Base-by-base conservation (phyloP, 495 filamentous ascomycete genomes). In the Cercophora newfieldiana region DNA sequence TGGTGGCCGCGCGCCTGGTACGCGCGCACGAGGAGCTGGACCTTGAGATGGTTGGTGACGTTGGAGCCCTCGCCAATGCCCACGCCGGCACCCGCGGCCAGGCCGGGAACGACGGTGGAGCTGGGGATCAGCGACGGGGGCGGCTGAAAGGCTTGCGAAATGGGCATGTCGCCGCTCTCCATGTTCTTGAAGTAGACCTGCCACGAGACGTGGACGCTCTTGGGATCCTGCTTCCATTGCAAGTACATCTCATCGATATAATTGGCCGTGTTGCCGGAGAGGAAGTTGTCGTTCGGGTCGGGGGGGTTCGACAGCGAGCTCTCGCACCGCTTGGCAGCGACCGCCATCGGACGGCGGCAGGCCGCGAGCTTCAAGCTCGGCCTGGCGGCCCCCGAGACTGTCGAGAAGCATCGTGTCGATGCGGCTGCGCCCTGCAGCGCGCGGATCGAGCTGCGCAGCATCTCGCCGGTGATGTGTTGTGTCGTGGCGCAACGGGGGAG, bases 201-300 rank as follows among this genome's bases (percentile, higher is more conserved):
- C 95, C 95, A 99, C 76, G 95, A 99, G 72, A 97, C 84, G 80
- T 99, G 95, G 51, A 99, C 95, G 78, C 91, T 96, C 69, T 87
- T 85, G 21, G 96, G 93, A 72, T 99, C 92, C 66, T 90, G 84
- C 82, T 94, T 97, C 95, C 95, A 99, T 71, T 91, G 87, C 79
- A 99, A 79, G 79, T 99, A 99, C 95, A 99, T 99, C 85, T 97
- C 95, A 79, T 99, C 95, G 77, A 99, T 90, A 80, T 99, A 99
- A 82, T 97, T 97, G 77, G 95, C 95, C 64, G 94, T 91, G 82
- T 90, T 97, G 49, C 95, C 95, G 65, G 90, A 89, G 58, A 98
- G 86, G 85, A 97, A 99, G 79, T 89, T 95, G 82, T 99, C 95
- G 72, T 89, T 94, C 60, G 96, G 86, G 73, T 96, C 90, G 87